These are phyloP conservation scores for Lachnellula arida DNA, from an alignment of 2,329 filamentous ascomycete species.

Conservation along the genomic window DNA sequence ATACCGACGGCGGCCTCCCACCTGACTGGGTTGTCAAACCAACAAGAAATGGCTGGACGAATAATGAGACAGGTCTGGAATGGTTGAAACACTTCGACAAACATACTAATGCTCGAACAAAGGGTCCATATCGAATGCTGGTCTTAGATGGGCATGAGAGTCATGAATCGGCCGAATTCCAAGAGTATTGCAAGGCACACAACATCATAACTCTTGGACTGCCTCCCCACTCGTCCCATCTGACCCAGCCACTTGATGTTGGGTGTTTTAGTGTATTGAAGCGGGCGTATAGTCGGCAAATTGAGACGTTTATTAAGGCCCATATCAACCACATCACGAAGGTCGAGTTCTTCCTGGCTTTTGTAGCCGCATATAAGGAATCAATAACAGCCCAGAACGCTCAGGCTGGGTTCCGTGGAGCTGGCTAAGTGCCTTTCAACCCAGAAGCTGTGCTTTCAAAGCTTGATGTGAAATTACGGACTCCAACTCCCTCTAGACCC, in stretches of 20 bases:
- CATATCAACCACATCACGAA: constrained; percentile 32
- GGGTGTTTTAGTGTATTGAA: constrained; percentile 36
- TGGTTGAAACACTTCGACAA: constrained; percentile 36
- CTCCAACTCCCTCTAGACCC: constrained; percentile 15
- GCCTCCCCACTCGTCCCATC: constrained; percentile 32
- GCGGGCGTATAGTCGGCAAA: constrained; percentile 27
- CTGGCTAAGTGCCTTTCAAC: constrained; percentile 32
- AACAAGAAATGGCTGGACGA: constrained; percentile 34
- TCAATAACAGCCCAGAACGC: constrained; percentile 30
- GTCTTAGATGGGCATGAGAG: constrained; percentile 37
- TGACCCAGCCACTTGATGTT: constrained; percentile 38
- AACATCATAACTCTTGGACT: constrained; percentile 34
- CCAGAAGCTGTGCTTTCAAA: constrained; percentile 31
- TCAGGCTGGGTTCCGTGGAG: constrained; percentile 28
- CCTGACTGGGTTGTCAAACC: constrained; percentile 29
- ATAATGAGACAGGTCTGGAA: constrained; percentile 31
- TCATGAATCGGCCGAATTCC: constrained; percentile 34
- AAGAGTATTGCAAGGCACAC: constrained; percentile 32
- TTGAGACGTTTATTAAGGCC: constrained; percentile 28
- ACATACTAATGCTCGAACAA: constrained; percentile 24
- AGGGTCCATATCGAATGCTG: constrained; percentile 32
- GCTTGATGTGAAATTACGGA: constrained; percentile 28
- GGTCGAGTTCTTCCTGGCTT: constrained; percentile 23
- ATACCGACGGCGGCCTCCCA: constrained; percentile 23
- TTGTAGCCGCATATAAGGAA: constrained; percentile 19